A percentile compares a stretch with the other conserved stretches of the same genome.
Conservation (phyloP, 2,329 filamentous ascomycete genomes). For the Fusarium phyllophilum region DNA sequence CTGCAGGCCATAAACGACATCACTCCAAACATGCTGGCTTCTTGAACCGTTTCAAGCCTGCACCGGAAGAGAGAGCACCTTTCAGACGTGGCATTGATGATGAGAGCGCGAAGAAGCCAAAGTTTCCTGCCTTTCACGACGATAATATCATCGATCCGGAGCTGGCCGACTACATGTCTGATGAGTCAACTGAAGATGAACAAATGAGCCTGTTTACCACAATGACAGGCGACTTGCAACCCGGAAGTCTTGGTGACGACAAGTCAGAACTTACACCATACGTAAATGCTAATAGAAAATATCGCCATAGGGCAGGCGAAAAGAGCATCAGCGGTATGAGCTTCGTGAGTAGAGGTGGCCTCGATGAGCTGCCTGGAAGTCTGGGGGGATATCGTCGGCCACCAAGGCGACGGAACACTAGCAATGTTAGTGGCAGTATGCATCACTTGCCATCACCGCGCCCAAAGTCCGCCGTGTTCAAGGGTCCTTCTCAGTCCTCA, state of each 20-base stretch:
- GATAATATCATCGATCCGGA: conserved; percentile 99
- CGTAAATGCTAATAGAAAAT: conserved; percentile 77
- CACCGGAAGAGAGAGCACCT: conserved; percentile 83
- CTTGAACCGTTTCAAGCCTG: conserved; percentile 77
- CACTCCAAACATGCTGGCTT: conserved; percentile 86
- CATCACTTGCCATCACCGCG: conserved; percentile 79
- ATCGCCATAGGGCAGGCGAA: conserved; percentile 77
- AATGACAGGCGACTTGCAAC: conserved; percentile 72
- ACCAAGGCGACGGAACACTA: conserved; percentile 81
- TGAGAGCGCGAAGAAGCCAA: conserved; percentile 71
- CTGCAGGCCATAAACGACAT: conserved; percentile 79
- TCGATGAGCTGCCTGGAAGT: conserved; percentile 70
- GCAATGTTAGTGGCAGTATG: conserved; percentile 77
- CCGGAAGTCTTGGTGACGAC: conserved; percentile 78
- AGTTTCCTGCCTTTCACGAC: conserved; percentile 92
- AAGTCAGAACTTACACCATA: conserved; percentile 77
- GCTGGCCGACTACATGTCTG: conserved; percentile 93
- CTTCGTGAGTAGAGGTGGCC: conserved; percentile 70
- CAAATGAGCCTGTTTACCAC: conserved; percentile 86
- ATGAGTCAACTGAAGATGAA: conserved; percentile 93
- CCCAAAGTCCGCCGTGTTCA: conserved; percentile 65
- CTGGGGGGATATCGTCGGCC: conserved; percentile 70
- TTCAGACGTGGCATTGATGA: conserved; percentile 80
- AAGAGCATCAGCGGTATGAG: conserved; percentile 79
- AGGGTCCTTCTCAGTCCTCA: conserved; percentile 64